These are phyloP conservation scores for Barnettozyma californica DNA, from an alignment of 805 yeast genomes.

Conservation along the genomic window DNA sequence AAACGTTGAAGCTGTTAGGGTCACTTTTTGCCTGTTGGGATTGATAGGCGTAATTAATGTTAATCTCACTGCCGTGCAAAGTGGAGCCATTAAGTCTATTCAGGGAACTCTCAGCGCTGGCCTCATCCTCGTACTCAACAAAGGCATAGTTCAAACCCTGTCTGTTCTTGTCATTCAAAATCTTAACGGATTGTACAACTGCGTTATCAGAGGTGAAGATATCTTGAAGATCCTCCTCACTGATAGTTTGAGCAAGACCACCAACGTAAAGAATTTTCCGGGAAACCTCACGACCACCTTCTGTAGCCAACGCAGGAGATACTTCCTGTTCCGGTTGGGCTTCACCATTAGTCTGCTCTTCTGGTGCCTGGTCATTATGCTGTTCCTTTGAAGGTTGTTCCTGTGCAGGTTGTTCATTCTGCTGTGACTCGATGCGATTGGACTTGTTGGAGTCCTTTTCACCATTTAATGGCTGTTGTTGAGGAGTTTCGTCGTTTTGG, in stretches of 20 bases:
- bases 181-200: constrained; percentile 57
- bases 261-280: constrained; percentile 74
- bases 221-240: constrained; percentile 58
- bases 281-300: constrained; percentile 80
- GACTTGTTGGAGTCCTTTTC: neutral
- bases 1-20: constrained; percentile 58
- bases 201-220: constrained; percentile 55
- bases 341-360: neutral
- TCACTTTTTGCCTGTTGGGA: constrained; percentile 59
- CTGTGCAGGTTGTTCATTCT: neutral
- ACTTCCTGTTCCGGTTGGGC: constrained; percentile 22
- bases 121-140: constrained; percentile 60
- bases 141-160: constrained; percentile 79
- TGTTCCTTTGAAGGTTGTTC: neutral
- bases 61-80: constrained; percentile 50
- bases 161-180: constrained; percentile 70
- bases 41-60: constrained; percentile 80
- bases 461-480: neutral
- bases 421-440: neutral
- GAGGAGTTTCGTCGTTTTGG: neutral
- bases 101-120: constrained; percentile 58
- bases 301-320: constrained; percentile 62
- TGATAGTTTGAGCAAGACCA: constrained; percentile 56
- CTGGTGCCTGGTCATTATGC: neutral
- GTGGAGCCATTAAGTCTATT: constrained; percentile 53